Percentiles rank a stretch among this genome's conserved stretches.
phyloP scores from a whole-genome alignment of 2,329 filamentous ascomycete genomes.

The Corynespora cassiicola region DNA sequence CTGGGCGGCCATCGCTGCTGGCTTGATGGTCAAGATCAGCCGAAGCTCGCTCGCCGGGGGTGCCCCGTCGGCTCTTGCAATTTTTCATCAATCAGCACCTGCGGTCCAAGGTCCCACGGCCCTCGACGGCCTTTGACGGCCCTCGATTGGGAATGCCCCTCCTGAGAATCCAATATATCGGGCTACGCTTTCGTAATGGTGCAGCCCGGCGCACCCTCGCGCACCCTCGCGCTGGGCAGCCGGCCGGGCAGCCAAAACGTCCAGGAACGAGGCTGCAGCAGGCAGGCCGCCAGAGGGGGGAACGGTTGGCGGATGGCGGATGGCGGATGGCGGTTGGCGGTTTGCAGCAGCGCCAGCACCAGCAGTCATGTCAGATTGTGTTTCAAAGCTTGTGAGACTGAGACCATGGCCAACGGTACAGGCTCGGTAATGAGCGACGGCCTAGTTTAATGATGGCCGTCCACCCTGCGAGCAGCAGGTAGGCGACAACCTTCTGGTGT shows the following conservation, averaged over 20 bases:
- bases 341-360: slow-evolving; percentile 1
- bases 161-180: slow-evolving; percentile 27
- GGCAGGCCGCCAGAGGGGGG: not conserved
- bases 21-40: slow-evolving; percentile 34
- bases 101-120: slow-evolving; percentile 14
- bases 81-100: slow-evolving; percentile 24
- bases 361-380: slow-evolving; percentile 5
- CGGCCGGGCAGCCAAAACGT: slow-evolving; percentile 1
- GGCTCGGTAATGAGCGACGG: slow-evolving; percentile 8
- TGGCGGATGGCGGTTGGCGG: slow-evolving; percentile 1
- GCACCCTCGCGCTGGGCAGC: slow-evolving; percentile 12
- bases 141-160: slow-evolving; percentile 27
- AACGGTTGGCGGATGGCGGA: not conserved
- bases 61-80: slow-evolving; percentile 20
- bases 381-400: slow-evolving; percentile 3
- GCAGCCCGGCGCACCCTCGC: slow-evolving; percentile 19
- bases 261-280: not conserved
- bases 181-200: slow-evolving; percentile 23
- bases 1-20: slow-evolving; percentile 15
- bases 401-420: slow-evolving; percentile 7
- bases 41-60: slow-evolving; percentile 31
- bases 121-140: slow-evolving; percentile 6
- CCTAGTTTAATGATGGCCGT: slow-evolving; percentile 6
- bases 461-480: slow-evolving; percentile 9
- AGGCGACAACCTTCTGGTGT: slow-evolving; percentile 17